A percentile compares a stretch with the other conserved stretches of the same genome.
Conservation (phyloP, 129 eudicot species). For the Lactuca sativa region DNA sequence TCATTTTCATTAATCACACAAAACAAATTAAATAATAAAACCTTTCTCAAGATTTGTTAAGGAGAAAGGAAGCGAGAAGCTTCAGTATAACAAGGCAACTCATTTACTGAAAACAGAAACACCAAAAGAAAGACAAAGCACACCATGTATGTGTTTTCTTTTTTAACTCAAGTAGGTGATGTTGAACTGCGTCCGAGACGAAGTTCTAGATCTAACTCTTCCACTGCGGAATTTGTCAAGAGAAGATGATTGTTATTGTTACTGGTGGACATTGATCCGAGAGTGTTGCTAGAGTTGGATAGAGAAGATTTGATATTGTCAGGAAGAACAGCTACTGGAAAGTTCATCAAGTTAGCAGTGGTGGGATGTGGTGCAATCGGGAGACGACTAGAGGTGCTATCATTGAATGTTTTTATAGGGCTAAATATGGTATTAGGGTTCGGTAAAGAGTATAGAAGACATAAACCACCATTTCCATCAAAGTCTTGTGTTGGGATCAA, state of each 20-base stretch:
- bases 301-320: constrained; percentile 12
- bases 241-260: not conserved
- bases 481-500: constrained; percentile 24
- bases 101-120: not conserved
- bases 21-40: constrained; percentile 7
- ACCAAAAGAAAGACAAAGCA: constrained; percentile 2
- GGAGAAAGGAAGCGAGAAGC: not conserved
- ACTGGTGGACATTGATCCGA: not conserved
- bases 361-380: constrained; percentile 4
- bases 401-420: constrained; percentile 9
- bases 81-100: not conserved
- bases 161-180: not conserved
- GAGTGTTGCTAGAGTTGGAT: constrained; percentile 4
- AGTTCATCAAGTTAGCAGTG: constrained; percentile 13
- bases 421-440: constrained; percentile 17
- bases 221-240: not conserved
- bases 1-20: not conserved
- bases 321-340: not conserved
- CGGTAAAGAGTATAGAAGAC: constrained; percentile 27
- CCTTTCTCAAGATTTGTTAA: not conserved
- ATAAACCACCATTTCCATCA: constrained; percentile 26
- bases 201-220: constrained; percentile 26
- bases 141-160: not conserved
- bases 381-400: constrained; percentile 8
- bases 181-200: constrained; percentile 20